Evolutionary conservation across 139 green algal genomes (phyloP).

Genomic region (Chara braunii): DNA sequence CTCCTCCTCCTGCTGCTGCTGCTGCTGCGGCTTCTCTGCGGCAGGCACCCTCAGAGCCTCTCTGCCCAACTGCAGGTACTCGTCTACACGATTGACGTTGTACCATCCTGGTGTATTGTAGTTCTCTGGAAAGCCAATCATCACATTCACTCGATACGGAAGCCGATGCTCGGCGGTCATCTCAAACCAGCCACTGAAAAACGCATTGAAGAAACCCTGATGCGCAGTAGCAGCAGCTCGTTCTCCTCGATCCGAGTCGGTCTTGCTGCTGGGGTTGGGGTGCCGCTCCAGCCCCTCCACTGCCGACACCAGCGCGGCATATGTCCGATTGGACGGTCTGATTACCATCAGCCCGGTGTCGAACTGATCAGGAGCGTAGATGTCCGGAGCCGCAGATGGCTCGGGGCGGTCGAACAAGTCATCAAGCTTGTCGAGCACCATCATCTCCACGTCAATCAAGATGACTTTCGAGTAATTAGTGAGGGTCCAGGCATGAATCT

Average conservation of each 20-base stretch:
- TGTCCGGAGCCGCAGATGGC: constrained; percentile 18
- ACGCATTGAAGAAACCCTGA: constrained; percentile 32
- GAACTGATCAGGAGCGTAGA: constrained; percentile 35
- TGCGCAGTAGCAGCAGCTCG: no score
- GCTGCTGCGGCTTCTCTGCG: no score
- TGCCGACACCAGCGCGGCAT: no score
- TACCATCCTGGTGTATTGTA: constrained; percentile 31
- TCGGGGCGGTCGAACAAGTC: constrained; percentile 29
- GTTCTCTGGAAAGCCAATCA: constrained; percentile 31
- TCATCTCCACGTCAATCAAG: constrained; percentile 33
- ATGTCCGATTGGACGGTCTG: no score
- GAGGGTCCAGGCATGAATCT: constrained; percentile 30
- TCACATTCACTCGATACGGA: constrained; percentile 19
- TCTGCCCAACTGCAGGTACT: constrained; percentile 13
- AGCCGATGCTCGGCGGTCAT: constrained; percentile 19
- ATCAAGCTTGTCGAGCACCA: constrained; percentile 32
- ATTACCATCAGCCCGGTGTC: constrained; percentile 28
- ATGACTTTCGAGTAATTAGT: constrained; percentile 27
- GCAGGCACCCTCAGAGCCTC: no score
- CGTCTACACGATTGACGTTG: constrained; percentile 22
- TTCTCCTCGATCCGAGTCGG: no score
- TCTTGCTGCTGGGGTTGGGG: no score
- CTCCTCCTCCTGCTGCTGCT: no score
- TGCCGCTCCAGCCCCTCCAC: no score
- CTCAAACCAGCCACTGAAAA: constrained; percentile 34